phyloP scores from a whole-genome alignment of 2,329 filamentous ascomycete genomes.

The Aureobasidium musti region DNA sequence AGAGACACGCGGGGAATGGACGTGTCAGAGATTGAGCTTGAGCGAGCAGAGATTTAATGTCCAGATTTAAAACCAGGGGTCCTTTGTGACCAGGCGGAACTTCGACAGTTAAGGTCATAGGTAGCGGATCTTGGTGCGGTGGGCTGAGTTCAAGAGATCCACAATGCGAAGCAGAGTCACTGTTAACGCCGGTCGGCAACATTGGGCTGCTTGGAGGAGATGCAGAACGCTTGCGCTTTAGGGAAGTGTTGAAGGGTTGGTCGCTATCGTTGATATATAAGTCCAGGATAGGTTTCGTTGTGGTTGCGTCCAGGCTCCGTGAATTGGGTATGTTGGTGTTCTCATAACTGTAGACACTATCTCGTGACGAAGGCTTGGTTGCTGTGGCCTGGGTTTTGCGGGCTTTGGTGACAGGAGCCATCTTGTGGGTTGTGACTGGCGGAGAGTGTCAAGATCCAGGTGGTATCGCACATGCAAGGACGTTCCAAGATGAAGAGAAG shows the following conservation, averaged over 20 bases:
- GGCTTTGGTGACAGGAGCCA: conserved; percentile 14
- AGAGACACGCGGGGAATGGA: background rate
- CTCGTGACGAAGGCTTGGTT: conserved; percentile 1
- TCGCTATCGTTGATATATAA: conserved; percentile 42
- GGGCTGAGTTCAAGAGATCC: conserved; percentile 34
- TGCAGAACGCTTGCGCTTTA: conserved; percentile 39
- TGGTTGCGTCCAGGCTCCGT: conserved; percentile 40
- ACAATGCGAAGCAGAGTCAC: conserved; percentile 37
- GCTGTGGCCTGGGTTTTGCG: background rate
- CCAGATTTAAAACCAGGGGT: conserved; percentile 49
- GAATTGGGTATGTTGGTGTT: background rate
- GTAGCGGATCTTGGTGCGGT: conserved; percentile 29
- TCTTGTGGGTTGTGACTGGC: background rate
- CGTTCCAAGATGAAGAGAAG: background rate
- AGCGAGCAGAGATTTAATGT: conserved; percentile 34
- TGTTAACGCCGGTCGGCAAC: conserved; percentile 39
- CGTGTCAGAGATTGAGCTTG: conserved; percentile 3
- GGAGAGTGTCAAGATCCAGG: background rate
- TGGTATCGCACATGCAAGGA: background rate
- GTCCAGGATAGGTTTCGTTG: conserved; percentile 42
- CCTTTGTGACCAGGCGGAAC: conserved; percentile 50
- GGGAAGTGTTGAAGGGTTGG: conserved; percentile 33
- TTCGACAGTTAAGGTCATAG: conserved; percentile 50
- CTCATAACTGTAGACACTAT: background rate
- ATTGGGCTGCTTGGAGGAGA: conserved; percentile 37